Evolutionary conservation across 2,329 filamentous ascomycete species (phyloP).

Genomic region (Verticillium albo-atrum): DNA sequence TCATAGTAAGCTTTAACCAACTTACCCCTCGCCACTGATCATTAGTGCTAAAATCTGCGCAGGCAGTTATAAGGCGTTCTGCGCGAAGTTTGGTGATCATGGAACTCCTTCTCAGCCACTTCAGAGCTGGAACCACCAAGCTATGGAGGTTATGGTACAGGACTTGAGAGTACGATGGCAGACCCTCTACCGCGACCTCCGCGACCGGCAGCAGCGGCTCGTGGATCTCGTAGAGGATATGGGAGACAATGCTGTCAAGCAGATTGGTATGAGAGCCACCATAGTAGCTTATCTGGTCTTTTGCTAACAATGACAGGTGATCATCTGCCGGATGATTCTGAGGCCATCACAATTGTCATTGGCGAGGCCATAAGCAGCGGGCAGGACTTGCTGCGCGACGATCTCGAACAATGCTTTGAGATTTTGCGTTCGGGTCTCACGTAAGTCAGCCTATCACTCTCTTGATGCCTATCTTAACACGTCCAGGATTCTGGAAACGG

Average conservation of each 20-base stretch:
- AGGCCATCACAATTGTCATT: background rate
- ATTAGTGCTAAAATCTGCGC: no score
- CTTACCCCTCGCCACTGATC: no score
- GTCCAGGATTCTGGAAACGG: conserved; percentile 24
- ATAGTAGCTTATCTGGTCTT: background rate
- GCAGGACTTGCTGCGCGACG: background rate
- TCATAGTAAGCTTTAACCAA: background rate
- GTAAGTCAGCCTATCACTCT: conserved; percentile 7
- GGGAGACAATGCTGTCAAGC: conserved; percentile 10
- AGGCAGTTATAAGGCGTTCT: conserved; percentile 28
- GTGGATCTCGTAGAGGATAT: conserved; percentile 19
- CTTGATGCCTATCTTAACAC: background rate
- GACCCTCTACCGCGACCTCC: background rate
- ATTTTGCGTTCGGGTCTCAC: background rate
- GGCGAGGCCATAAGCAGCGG: background rate
- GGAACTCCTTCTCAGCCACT: conserved; percentile 16
- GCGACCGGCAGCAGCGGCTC: conserved; percentile 18
- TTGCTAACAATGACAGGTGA: background rate
- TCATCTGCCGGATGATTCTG: background rate
- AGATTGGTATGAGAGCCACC: background rate
- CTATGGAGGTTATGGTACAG: conserved; percentile 27
- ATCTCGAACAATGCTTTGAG: background rate
- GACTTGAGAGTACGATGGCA: conserved; percentile 29
- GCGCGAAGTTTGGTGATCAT: conserved; percentile 33
- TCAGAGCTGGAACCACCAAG: conserved; percentile 42